A percentile compares a stretch with the other conserved stretches of the same genome.
phyloP scores from a whole-genome alignment of 129 eudicot genomes.

The Glebionis coronaria region DNA sequence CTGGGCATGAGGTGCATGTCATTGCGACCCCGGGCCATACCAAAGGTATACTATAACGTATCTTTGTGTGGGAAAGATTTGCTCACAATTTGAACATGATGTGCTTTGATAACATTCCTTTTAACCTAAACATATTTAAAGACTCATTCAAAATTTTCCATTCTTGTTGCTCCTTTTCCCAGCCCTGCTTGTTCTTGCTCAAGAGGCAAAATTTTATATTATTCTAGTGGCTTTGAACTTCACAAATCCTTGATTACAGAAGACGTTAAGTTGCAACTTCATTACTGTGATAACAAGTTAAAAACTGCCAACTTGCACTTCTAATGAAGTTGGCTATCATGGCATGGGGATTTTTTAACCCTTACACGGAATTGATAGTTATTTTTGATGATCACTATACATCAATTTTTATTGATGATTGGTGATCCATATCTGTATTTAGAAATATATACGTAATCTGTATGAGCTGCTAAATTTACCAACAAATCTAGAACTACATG shows the following conservation, averaged over 20 bases:
- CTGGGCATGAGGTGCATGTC: conserved; percentile 88
- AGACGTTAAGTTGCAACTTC: not conserved
- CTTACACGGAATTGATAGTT: conserved; percentile 1
- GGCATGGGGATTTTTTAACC: conserved; percentile 8
- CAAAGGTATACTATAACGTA: conserved; percentile 38
- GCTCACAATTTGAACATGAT: not conserved
- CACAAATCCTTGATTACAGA: not conserved
- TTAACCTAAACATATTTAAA: not conserved
- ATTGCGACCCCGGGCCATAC: conserved; percentile 95
- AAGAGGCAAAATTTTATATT: not conserved
- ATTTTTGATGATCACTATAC: conserved; percentile 6
- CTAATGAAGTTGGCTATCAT: conserved; percentile 6
- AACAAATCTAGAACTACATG: not conserved
- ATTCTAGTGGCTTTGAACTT: not conserved
- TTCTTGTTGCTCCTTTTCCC: conserved; percentile 2
- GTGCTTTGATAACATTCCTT: not conserved
- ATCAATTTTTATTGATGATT: conserved; percentile 10
- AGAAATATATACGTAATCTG: not conserved
- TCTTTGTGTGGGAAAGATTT: too few relatives aligned
- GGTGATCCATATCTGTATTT: conserved; percentile 3
- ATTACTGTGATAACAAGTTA: not conserved
- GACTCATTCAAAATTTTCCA: not conserved
- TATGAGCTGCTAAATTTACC: not conserved
- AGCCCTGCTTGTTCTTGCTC: not conserved
- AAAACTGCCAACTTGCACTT: conserved; percentile 6